Base-by-base conservation (phyloP, 2,329 filamentous ascomycete genomes). In the Fusarium sublunatum region DNA sequence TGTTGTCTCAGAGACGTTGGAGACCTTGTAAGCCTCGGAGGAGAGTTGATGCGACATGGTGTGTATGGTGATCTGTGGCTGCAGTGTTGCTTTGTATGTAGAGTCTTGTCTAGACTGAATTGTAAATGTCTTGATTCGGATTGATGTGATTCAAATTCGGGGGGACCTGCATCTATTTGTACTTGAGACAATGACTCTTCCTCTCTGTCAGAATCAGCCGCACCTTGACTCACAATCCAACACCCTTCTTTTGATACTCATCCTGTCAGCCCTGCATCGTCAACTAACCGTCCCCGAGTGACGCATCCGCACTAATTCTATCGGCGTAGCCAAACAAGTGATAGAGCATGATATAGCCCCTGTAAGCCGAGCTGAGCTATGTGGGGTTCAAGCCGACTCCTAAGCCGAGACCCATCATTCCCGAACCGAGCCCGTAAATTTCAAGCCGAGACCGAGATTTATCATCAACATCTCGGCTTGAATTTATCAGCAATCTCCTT, bases 1-100 rank as follows among this genome's bases (percentile, higher is more conserved):
- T 13, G 69, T 71, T 32, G 58, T 53, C 22, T 71, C 69, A 2
- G 69, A 71, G 45, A 64, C 51, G 46, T 70, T 71, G 40, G 63
- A 31, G 15, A 47, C 46, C 34, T 42, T 53, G 42, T 70, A 71
- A 38, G 67, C 49, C 28, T 56, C 39, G 38, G 68, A 66, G 39
- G 40, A 61, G 50, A 48, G 56, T 39, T 58, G 57, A 50, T 53
- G 55, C 36, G 69, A 61, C 69, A 70, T 71, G 53, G 9, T 44
- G 22, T 38, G 47, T 35, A 32, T 32, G 25, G 7, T 46, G 15
- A 12, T 29, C 1, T 5, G 1, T 25, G 22, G 19, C 19, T 19
- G 19, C 3, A 19, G 19, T 19, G 19, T 28, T 48, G 12, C 7
- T 46, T 25, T 52, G 6, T 19, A 32, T 34, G 13, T 38, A 28